Percentiles rank a stretch among this genome's conserved stretches.
phyloP scores from a whole-genome alignment of 2,329 filamentous ascomycete genomes.

The Reticulascus tulasneorum region DNA sequence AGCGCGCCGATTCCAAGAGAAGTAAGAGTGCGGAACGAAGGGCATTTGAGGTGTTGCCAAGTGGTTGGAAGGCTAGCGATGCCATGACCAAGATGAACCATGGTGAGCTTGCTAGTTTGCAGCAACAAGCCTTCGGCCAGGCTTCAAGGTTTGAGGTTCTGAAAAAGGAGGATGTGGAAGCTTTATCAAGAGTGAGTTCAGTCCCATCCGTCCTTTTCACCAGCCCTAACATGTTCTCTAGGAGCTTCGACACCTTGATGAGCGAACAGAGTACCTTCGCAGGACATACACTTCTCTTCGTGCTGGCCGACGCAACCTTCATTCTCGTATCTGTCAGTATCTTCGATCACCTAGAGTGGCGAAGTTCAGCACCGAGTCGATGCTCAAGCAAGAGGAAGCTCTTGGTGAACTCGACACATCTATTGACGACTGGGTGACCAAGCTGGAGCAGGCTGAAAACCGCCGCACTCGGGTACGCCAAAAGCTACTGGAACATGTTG shows the following conservation, averaged over 20 bases:
- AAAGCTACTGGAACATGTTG: slow-evolving; percentile 78
- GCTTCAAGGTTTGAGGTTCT: slow-evolving; percentile 63
- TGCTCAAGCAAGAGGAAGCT: slow-evolving; percentile 77
- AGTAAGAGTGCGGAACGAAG: slow-evolving; percentile 46
- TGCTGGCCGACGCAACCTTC: slow-evolving; percentile 71
- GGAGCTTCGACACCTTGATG: slow-evolving; percentile 73
- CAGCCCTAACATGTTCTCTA: slow-evolving; percentile 23
- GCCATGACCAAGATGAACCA: slow-evolving; percentile 43
- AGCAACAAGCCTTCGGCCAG: slow-evolving; percentile 59
- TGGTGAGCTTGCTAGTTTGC: slow-evolving; percentile 46
- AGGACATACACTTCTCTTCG: slow-evolving; percentile 72
- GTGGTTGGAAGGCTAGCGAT: slow-evolving; percentile 52
- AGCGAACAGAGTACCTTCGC: slow-evolving; percentile 73
- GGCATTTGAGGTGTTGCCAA: slow-evolving; percentile 59
- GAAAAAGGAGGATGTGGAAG: slow-evolving; percentile 57
- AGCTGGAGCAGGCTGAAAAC: slow-evolving; percentile 78
- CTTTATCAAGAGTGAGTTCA: slow-evolving; percentile 55
- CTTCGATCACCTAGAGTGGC: slow-evolving; percentile 66
- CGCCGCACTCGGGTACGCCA: slow-evolving; percentile 70
- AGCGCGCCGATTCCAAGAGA: slow-evolving; percentile 29
- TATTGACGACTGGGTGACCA: slow-evolving; percentile 76
- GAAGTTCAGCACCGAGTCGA: slow-evolving; percentile 69
- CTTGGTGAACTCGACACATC: slow-evolving; percentile 71
- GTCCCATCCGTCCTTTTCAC: neutral
- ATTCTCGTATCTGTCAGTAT: slow-evolving; percentile 73